Percentiles rank a stretch among this genome's conserved stretches.
Evolutionary conservation across 371 early-diverging fungal genomes (phyloP).

Genomic region (Mucor plumbeus): DNA sequence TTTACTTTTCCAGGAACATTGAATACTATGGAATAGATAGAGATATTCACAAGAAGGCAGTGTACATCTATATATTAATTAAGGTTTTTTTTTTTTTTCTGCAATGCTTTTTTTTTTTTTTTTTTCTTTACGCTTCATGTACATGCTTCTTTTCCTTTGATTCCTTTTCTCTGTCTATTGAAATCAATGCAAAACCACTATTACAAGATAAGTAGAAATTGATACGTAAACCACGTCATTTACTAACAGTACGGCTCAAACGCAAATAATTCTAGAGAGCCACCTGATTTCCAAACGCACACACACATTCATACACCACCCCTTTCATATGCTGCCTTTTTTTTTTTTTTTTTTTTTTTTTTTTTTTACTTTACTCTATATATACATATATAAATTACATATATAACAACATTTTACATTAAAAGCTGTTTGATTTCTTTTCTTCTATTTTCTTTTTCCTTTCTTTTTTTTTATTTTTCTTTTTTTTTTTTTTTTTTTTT

Average conservation of each 20-base stretch:
- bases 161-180: background rate
- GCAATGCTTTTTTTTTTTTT: conserved; percentile 1
- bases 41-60: background rate
- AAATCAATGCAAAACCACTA: background rate
- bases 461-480: conserved; percentile 8
- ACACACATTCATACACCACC: background rate
- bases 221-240: conserved; percentile 29
- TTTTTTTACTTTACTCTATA: conserved; percentile 20
- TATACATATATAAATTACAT: conserved; percentile 6
- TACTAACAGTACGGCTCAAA: conserved; percentile 30
- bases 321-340: conserved; percentile 4
- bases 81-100: background rate
- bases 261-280: conserved; percentile 18
- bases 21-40: background rate
- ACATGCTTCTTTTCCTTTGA: conserved; percentile 6
- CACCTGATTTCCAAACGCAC: conserved; percentile 21
- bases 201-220: background rate
- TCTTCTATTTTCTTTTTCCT: conserved; percentile 9
- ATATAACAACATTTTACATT: background rate
- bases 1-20: background rate
- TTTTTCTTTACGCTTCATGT: background rate
- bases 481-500: conserved; percentile 8
- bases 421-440: conserved; percentile 12
- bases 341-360: conserved; percentile 6
- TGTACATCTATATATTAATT: background rate